Evolutionary conservation across 1,139 yeast genomes (phyloP).

Genomic region (Blastobotrys indianensis): DNA sequence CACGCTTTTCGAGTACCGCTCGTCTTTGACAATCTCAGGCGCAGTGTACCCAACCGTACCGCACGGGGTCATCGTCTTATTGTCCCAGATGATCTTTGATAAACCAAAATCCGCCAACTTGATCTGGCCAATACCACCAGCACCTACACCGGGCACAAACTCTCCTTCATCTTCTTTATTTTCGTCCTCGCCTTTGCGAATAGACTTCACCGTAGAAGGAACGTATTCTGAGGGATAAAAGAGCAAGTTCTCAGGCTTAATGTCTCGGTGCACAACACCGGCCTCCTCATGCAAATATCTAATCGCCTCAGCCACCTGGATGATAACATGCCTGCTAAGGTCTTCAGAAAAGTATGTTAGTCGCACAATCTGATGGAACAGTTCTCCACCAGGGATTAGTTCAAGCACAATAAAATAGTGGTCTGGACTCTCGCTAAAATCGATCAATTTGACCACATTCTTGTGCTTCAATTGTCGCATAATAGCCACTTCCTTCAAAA

Average conservation of each 20-base stretch:
- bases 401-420: slow-evolving; percentile 80
- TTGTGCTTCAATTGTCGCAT: slow-evolving; percentile 70
- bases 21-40: slow-evolving; percentile 87
- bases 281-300: slow-evolving; percentile 72
- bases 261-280: slow-evolving; percentile 91
- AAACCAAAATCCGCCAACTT: slow-evolving; percentile 92
- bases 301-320: slow-evolving; percentile 78
- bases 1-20: slow-evolving; percentile 79
- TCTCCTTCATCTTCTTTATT: slow-evolving; percentile 80
- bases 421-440: slow-evolving; percentile 57
- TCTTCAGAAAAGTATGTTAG: slow-evolving; percentile 87
- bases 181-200: slow-evolving; percentile 73
- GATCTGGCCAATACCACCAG: slow-evolving; percentile 82
- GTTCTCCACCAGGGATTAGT: slow-evolving; percentile 87
- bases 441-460: slow-evolving; percentile 65
- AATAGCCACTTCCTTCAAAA: slow-evolving; percentile 75
- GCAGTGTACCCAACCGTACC: slow-evolving; percentile 92
- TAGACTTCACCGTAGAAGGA: slow-evolving; percentile 45
- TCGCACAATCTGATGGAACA: slow-evolving; percentile 87
- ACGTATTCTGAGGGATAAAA: slow-evolving; percentile 67
- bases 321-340: slow-evolving; percentile 74
- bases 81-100: slow-evolving; percentile 70
- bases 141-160: slow-evolving; percentile 71
- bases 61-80: slow-evolving; percentile 75
- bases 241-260: slow-evolving; percentile 87